Conservation (phyloP, 1,284 basidiomycete genomes). For the Termitomyces sp. region DNA sequence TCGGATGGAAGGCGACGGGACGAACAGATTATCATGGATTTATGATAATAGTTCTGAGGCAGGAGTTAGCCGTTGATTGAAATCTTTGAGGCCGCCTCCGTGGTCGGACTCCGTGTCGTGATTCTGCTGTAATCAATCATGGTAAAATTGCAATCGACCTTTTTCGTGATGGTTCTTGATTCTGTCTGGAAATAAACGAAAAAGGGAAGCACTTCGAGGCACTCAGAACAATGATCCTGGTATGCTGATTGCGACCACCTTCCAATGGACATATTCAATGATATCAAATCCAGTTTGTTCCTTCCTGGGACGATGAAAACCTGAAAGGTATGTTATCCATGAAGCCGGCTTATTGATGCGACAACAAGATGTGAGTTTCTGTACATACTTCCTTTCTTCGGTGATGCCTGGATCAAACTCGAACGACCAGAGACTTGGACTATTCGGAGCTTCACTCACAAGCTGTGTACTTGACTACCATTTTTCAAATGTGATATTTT, state of each 20-base stretch:
- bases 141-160: not conserved
- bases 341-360: no score
- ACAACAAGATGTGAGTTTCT: not conserved
- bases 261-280: no score
- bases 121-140: not conserved
- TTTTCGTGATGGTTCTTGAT: not conserved
- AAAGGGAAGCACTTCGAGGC: not conserved
- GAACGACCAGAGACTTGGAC: no score
- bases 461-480: no score
- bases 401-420: not conserved
- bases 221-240: not conserved
- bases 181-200: not conserved
- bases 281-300: no score
- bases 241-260: no score
- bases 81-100: not conserved
- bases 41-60: constrained; percentile 1
- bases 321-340: no score
- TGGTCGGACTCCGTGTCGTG: not conserved
- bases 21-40: constrained; percentile 11
- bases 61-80: not conserved
- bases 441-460: no score
- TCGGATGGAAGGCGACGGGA: constrained; percentile 12
- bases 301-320: no score
- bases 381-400: not conserved
- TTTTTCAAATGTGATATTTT: no score